Evolutionary conservation across 352 stramenopile genomes (phyloP).

Genomic region (Phytophthora foliorum): DNA sequence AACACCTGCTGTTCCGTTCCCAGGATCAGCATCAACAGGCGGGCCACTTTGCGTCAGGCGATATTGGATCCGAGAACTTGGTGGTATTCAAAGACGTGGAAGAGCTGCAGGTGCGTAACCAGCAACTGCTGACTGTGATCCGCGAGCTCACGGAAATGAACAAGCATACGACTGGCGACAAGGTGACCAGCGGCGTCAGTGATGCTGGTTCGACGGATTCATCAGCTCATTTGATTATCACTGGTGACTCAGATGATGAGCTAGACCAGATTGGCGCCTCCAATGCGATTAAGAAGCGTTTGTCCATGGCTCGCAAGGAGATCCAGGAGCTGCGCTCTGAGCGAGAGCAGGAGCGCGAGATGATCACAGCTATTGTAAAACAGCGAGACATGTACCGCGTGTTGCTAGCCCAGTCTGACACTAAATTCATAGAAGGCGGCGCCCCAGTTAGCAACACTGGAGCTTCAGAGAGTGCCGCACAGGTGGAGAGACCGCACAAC

Average conservation of each 20-base stretch:
- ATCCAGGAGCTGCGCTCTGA: conserved; percentile 80
- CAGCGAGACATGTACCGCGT: conserved; percentile 97
- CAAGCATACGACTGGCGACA: conserved; percentile 30
- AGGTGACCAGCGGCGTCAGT: conserved; percentile 15
- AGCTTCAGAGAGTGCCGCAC: conserved; percentile 11
- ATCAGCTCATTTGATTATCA: conserved; percentile 60
- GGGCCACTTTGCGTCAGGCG: conserved; percentile 25
- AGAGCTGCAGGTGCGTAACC: conserved; percentile 94
- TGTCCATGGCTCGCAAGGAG: conserved; percentile 78
- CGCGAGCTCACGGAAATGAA: conserved; percentile 75
- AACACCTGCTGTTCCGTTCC: conserved; percentile 84
- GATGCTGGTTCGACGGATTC: conserved; percentile 32
- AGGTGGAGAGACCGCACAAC: conserved; percentile 28
- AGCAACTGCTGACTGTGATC: conserved; percentile 89
- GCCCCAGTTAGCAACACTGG: conserved; percentile 6
- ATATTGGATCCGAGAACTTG: conserved; percentile 75
- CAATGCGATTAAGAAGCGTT: conserved; percentile 53
- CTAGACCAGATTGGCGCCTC: conserved; percentile 42
- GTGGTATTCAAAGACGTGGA: conserved; percentile 90
- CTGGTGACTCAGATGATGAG: conserved; percentile 76
- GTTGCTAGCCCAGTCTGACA: conserved; percentile 92
- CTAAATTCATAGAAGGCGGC: conserved; percentile 55
- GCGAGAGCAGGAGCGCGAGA: conserved; percentile 84
- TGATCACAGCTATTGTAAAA: conserved; percentile 95
- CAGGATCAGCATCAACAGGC: conserved; percentile 59